phyloP scores from a whole-genome alignment of 2,329 filamentous ascomycete species.

The Thyridium curvatum region DNA sequence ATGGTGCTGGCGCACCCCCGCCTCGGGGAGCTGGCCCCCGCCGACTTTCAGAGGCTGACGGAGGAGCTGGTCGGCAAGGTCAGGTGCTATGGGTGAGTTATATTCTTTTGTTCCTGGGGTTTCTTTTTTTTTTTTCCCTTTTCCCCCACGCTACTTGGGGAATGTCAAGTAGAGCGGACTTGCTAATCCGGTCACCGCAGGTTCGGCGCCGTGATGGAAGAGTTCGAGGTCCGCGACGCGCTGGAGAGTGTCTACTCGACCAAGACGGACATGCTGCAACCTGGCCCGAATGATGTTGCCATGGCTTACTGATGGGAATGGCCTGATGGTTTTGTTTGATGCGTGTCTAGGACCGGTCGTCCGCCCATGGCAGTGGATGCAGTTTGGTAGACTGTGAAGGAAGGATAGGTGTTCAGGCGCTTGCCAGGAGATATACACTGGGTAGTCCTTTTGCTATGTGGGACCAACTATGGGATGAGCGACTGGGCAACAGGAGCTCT shows the following conservation, averaged over 20 bases:
- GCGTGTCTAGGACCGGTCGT: too few relatives aligned
- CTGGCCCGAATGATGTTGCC: too few relatives aligned
- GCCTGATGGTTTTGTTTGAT: too few relatives aligned
- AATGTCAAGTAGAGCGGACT: background rate
- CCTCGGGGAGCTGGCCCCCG: constrained; percentile 55
- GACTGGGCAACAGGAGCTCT: too few relatives aligned
- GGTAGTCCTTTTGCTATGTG: too few relatives aligned
- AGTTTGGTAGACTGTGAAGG: too few relatives aligned
- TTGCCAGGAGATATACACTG: too few relatives aligned
- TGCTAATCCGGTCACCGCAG: constrained; percentile 23
- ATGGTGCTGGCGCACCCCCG: constrained; percentile 69
- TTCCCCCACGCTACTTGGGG: background rate
- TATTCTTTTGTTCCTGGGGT: background rate
- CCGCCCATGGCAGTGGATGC: too few relatives aligned
- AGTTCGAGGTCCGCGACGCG: constrained; percentile 70
- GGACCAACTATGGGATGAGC: too few relatives aligned
- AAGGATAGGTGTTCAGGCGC: too few relatives aligned
- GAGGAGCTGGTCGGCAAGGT: constrained; percentile 74
- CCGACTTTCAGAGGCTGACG: constrained; percentile 67
- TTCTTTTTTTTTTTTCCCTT: background rate
- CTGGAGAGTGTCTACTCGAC: constrained; percentile 63
- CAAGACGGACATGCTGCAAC: constrained; percentile 32
- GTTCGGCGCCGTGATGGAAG: constrained; percentile 59
- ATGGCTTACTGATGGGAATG: too few relatives aligned
- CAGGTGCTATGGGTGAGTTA: constrained; percentile 83